Percentiles rank a stretch among this genome's conserved stretches.
These are phyloP conservation scores for Colletotrichum sp. DNA, from an alignment of 2,329 filamentous ascomycete species.

Conservation along the genomic window DNA sequence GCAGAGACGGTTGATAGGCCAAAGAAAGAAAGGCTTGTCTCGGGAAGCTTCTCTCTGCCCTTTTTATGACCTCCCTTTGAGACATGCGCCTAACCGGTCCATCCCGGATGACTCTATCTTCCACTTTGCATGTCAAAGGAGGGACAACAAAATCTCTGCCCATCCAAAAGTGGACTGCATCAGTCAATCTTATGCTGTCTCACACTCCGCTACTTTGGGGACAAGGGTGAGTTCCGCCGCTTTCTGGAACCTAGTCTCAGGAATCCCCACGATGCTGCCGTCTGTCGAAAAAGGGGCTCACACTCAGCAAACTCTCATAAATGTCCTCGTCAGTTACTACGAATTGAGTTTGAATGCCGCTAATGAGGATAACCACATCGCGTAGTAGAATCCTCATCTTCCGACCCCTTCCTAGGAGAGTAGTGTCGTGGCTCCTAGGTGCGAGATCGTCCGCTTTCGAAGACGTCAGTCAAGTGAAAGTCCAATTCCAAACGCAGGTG, in stretches of 20 bases:
- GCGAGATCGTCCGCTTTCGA: background rate
- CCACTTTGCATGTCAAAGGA: background rate
- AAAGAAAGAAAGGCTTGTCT: too few species aligned
- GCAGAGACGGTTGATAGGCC: too few species aligned
- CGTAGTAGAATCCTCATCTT: accelerated
- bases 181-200: background rate
- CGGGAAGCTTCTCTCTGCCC: background rate
- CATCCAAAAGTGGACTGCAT: background rate
- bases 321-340: accelerated
- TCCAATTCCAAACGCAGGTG: background rate
- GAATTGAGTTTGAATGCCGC: background rate
- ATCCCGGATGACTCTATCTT: background rate
- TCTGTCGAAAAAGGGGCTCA: background rate
- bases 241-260: background rate
- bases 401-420: background rate
- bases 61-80: background rate
- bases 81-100: background rate
- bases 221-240: background rate
- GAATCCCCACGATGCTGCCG: background rate
- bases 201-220: background rate
- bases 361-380: background rate
- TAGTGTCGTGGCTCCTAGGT: background rate
- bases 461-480: background rate
- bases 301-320: background rate
- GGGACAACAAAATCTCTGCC: background rate